Percentiles rank a stretch among this genome's conserved stretches.
phyloP scores from a whole-genome alignment of 202 grass and related monocot species.

The Carex arenaria region DNA sequence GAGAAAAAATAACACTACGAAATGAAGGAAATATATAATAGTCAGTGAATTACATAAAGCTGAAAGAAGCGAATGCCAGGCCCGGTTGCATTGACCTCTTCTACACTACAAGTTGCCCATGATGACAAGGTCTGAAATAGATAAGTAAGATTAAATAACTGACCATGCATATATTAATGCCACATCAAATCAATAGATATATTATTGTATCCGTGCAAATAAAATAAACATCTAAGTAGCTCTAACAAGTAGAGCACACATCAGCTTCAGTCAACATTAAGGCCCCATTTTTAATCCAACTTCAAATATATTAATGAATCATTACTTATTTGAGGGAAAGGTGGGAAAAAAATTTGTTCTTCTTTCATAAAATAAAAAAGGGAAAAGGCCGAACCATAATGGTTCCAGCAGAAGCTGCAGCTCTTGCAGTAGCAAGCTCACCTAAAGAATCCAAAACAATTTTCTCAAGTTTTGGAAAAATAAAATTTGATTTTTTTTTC shows the following conservation, averaged over 20 bases:
- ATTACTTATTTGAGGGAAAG: background rate
- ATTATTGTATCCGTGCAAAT: background rate
- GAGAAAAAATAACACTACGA: background rate
- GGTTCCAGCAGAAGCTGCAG: constrained; percentile 70
- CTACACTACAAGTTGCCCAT: constrained; percentile 76
- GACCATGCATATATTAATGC: background rate
- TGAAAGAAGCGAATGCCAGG: constrained; percentile 92
- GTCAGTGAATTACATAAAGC: constrained; percentile 56
- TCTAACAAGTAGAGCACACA: background rate
- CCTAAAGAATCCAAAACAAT: constrained; percentile 34
- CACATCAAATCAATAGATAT: background rate
- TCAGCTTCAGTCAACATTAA: background rate
- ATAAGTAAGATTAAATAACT: background rate
- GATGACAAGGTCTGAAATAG: constrained; percentile 73
- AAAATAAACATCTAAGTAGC: background rate
- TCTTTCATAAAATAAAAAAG: constrained; percentile 11
- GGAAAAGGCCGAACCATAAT: constrained; percentile 64
- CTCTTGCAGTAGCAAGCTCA: constrained; percentile 93
- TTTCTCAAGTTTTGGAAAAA: background rate
- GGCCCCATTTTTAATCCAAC: background rate
- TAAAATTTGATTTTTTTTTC: background rate
- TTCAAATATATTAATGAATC: constrained; percentile 6
- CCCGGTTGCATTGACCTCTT: constrained; percentile 82
- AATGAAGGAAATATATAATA: background rate
- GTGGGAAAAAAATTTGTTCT: background rate